Evolutionary conservation across 2,329 filamentous ascomycete genomes (phyloP), one percentile per base, ranked within the genome.

Genomic region (Fusarium xyrophilum): DNA sequence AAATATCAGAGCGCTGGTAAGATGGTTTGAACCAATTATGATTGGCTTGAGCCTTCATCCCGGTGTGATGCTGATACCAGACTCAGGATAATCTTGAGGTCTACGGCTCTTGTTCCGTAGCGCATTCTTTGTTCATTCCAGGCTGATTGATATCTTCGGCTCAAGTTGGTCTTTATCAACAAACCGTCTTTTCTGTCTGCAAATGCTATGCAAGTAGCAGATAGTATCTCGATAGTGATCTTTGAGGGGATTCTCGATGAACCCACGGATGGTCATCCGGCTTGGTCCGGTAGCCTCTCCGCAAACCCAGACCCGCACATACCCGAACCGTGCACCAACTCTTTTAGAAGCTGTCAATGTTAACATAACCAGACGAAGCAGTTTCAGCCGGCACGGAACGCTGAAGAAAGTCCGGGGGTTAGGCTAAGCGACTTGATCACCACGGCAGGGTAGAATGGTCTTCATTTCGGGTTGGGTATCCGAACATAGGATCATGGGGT

Each of bases 181-280:
- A 42, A 12, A 12, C 0, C 15, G 5, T 4, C 11, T 19, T 7
- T 42, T 13, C 10, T 19, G 5, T 2, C 21, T 13, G 3, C 1
- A 19, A 3, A 25, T 9, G 0, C 7, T 1, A 6, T 25, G 25
- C 1, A 13, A 6, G 15, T 4, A 25, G 10, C 15, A 6, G 8
- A 6, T 9, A 6, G 15, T 3, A 15, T 25, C 2, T 42, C 3
- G 7, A 12, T 17, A 25, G 15, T 17, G 15, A 17, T 5, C 0
- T n/a, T n/a, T n/a, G 7, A 7, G 8, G 7, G 7, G 9, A 6
- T 19, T 6, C 15, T 21, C 6, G 1, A 2, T 46, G 5, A 21
- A 21, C 14, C 2, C 2, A 10, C 43, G n/a, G 27, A 9, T 7
- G n/a, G 3, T 30, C 27, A 21, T 5, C 43, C 27, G 27, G 12